Conservation (phyloP, 331 rosid species). For the Saraca asoca region DNA sequence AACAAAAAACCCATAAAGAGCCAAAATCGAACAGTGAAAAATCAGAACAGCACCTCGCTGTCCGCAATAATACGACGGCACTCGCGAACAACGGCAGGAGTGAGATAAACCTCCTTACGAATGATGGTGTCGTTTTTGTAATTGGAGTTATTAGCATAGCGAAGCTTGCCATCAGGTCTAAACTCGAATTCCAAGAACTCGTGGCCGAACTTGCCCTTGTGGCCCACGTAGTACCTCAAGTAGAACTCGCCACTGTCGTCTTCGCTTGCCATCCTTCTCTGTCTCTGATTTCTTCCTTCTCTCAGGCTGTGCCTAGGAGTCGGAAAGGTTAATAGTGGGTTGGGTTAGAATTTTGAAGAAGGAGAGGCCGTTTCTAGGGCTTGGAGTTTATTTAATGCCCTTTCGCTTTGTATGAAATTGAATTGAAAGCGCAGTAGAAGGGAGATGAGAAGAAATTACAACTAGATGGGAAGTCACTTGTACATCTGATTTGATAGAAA, state of each 20-base stretch:
- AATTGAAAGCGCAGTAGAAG: too few species aligned
- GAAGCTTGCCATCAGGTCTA: conserved; percentile 84
- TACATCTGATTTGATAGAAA: too few species aligned
- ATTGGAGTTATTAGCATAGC: conserved; percentile 90
- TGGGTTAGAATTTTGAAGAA: too few species aligned
- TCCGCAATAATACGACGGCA: conserved; percentile 88
- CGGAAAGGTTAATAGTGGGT: too few species aligned
- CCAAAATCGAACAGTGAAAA: neutral
- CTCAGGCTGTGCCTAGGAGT: too few species aligned
- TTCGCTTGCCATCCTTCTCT: conserved; percentile 49
- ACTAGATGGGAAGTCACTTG: too few species aligned
- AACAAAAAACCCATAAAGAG: neutral
- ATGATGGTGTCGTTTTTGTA: conserved; percentile 98
- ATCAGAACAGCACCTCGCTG: conserved; percentile 60
- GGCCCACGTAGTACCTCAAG: conserved; percentile 76
- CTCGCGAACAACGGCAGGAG: conserved; percentile 89
- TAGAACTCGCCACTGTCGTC: conserved; percentile 69
- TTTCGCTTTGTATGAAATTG: too few species aligned
- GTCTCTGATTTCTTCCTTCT: neutral
- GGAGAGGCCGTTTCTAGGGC: too few species aligned
- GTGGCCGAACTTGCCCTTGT: conserved; percentile 91
- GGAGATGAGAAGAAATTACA: too few species aligned
- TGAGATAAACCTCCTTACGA: conserved; percentile 89
- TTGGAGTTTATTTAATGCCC: too few species aligned
- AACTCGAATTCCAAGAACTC: conserved; percentile 95